phyloP scores from a whole-genome alignment of 768 basidiomycete genomes.

The Candolleomyces aberdarensis region DNA sequence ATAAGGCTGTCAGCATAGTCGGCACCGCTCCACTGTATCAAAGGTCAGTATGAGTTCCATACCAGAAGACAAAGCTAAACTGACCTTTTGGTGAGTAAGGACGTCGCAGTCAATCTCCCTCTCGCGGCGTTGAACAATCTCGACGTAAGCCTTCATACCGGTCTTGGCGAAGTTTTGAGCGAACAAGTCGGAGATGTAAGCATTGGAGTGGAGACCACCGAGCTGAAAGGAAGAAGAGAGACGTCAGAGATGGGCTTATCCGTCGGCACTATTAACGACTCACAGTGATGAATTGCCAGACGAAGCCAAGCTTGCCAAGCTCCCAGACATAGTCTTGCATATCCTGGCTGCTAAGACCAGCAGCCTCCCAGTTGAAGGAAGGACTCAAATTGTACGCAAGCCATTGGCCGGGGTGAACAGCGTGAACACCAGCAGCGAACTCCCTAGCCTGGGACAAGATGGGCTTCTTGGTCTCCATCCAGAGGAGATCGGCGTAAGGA shows the following conservation, averaged over 20 bases:
- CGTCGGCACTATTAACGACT: constrained; percentile 20
- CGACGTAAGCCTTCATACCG: constrained; percentile 99
- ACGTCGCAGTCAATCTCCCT: constrained; percentile 94
- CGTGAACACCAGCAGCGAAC: constrained; percentile 87
- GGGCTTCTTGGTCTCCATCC: constrained; percentile 98
- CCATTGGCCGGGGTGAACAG: constrained; percentile 86
- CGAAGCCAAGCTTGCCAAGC: constrained; percentile 92
- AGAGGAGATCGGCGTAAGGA: constrained; percentile 87
- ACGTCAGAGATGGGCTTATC: not conserved
- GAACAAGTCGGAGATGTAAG: constrained; percentile 92
- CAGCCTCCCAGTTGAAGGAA: constrained; percentile 93
- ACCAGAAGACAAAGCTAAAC: constrained; percentile 15
- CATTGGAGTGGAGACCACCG: constrained; percentile 95
- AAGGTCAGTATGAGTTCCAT: constrained; percentile 11
- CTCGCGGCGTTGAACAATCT: constrained; percentile 89
- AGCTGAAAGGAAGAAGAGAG: constrained; percentile 49
- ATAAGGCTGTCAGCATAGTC: constrained; percentile 89
- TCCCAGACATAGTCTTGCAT: constrained; percentile 92
- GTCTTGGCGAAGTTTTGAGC: constrained; percentile 86
- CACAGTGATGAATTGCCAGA: constrained; percentile 99
- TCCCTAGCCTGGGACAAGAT: constrained; percentile 89
- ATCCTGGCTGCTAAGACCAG: constrained; percentile 79
- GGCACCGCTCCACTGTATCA: constrained; percentile 83
- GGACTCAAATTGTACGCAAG: constrained; percentile 94
- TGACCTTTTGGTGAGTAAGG: constrained; percentile 92